Evolutionary conservation across 495 filamentous ascomycete genomes (phyloP).

Genomic region (Penicillium nucicola): DNA sequence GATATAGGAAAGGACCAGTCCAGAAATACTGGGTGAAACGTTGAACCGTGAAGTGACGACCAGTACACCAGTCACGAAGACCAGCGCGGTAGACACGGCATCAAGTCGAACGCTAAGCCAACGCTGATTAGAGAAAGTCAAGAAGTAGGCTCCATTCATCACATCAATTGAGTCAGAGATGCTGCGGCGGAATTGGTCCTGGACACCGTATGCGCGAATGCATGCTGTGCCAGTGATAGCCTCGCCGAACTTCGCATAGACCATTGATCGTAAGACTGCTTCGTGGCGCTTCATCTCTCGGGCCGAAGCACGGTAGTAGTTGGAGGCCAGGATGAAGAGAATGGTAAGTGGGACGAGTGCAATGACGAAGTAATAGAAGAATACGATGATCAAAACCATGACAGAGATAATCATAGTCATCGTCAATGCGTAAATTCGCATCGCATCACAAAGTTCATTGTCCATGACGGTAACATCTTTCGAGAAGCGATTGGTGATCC

Average conservation of each 20-base stretch:
- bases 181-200: conserved; percentile 65
- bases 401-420: conserved; percentile 74
- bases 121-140: conserved; percentile 91
- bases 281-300: conserved; percentile 94
- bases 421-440: conserved; percentile 91
- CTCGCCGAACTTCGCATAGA: conserved; percentile 92
- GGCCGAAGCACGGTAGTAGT: conserved; percentile 87
- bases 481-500: conserved; percentile 95
- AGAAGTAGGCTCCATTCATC: conserved; percentile 91
- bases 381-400: conserved; percentile 84
- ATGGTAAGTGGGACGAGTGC: conserved; percentile 79
- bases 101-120: conserved; percentile 88
- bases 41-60: conserved; percentile 93
- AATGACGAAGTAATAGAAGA: conserved; percentile 91
- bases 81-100: conserved; percentile 72
- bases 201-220: conserved; percentile 85
- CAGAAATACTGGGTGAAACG: conserved; percentile 78
- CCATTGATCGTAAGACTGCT: conserved; percentile 75
- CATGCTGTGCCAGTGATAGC: conserved; percentile 77
- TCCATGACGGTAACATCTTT: conserved; percentile 96
- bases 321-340: conserved; percentile 77
- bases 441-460: conserved; percentile 83
- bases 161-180: conserved; percentile 72
- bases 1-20: conserved; percentile 89
- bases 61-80: conserved; percentile 83